Evolutionary conservation across 2,329 filamentous ascomycete species (phyloP).

Genomic region (Tothia fuscella): DNA sequence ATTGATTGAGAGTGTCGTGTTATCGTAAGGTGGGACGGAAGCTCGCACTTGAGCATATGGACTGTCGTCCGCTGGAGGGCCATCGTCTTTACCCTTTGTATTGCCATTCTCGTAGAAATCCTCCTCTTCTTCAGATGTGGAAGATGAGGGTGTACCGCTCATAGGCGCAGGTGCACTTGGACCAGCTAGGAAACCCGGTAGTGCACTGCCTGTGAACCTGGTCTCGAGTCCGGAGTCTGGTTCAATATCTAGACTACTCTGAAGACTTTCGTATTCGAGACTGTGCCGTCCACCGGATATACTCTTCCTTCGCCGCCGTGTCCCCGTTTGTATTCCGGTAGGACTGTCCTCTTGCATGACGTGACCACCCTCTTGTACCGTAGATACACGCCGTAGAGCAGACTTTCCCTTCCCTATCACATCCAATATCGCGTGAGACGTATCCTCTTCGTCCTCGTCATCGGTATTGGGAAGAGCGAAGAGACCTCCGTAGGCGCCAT

Average conservation of each 20-base stretch:
- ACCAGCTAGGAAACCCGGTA: slow-evolving; percentile 16
- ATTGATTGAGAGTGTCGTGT: slow-evolving; percentile 68
- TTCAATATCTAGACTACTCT: slow-evolving; percentile 18
- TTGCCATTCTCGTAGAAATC: slow-evolving; percentile 11
- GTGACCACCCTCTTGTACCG: too few species aligned
- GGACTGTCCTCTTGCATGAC: slow-evolving; percentile 12
- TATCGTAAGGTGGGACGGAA: slow-evolving; percentile 57
- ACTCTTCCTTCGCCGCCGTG: slow-evolving; percentile 13
- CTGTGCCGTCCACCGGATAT: not conserved
- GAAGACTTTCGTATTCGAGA: slow-evolving; percentile 11
- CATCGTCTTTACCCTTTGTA: slow-evolving; percentile 17
- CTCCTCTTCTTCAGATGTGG: slow-evolving; percentile 17
- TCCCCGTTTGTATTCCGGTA: slow-evolving; percentile 3
- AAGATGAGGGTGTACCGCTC: slow-evolving; percentile 18
- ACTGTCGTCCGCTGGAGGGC: slow-evolving; percentile 53
- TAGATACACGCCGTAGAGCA: too few species aligned
- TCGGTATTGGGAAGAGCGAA: too few species aligned
- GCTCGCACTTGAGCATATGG: slow-evolving; percentile 70
- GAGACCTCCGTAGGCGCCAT: slow-evolving; percentile 33
- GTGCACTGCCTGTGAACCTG: slow-evolving; percentile 21
- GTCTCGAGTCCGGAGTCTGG: slow-evolving; percentile 21
- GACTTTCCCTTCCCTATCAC: not conserved
- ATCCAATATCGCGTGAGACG: not conserved
- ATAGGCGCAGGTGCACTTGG: slow-evolving; percentile 14
- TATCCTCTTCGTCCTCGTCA: not conserved